Evolutionary conservation across 345 rosid species (phyloP).

Genomic region (Salix viminalis): DNA sequence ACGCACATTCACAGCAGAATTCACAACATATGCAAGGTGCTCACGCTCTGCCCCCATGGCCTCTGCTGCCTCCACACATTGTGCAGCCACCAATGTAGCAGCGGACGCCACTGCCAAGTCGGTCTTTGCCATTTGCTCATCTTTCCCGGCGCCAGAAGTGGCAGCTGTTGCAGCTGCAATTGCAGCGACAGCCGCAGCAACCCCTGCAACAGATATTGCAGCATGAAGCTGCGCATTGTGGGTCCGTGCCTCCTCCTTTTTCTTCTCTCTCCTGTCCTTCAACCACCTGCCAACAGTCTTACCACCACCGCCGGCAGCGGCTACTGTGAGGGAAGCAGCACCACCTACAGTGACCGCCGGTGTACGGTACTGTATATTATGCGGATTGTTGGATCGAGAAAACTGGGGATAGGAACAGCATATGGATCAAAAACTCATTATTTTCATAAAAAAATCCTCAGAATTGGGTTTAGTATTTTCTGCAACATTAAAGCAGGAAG

Average conservation of each 20-base stretch:
- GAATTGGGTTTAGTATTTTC: background rate
- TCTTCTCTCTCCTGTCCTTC: slow-evolving; percentile 80
- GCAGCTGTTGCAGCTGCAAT: slow-evolving; percentile 77
- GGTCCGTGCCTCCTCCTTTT: slow-evolving; percentile 73
- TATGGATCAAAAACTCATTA: background rate
- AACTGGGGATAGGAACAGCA: slow-evolving; percentile 39
- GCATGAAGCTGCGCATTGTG: slow-evolving; percentile 88
- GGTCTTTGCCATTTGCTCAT: slow-evolving; percentile 70
- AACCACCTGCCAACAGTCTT: slow-evolving; percentile 88
- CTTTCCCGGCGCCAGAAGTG: slow-evolving; percentile 54
- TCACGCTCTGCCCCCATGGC: slow-evolving; percentile 89
- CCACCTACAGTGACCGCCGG: slow-evolving; percentile 10
- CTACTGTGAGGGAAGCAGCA: slow-evolving; percentile 22
- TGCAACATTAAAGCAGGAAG: background rate
- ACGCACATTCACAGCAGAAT: slow-evolving; percentile 80
- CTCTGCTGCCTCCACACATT: slow-evolving; percentile 87
- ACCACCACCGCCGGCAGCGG: slow-evolving; percentile 37
- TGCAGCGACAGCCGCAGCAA: slow-evolving; percentile 84
- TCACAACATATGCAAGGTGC: slow-evolving; percentile 63
- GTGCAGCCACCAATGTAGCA: slow-evolving; percentile 79
- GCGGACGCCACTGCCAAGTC: slow-evolving; percentile 91
- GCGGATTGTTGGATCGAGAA: slow-evolving; percentile 43
- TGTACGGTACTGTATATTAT: slow-evolving; percentile 41
- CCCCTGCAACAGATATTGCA: slow-evolving; percentile 69
- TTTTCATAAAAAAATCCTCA: background rate